Conservation (phyloP, 345 rosid species). For the Punica granatum region DNA sequence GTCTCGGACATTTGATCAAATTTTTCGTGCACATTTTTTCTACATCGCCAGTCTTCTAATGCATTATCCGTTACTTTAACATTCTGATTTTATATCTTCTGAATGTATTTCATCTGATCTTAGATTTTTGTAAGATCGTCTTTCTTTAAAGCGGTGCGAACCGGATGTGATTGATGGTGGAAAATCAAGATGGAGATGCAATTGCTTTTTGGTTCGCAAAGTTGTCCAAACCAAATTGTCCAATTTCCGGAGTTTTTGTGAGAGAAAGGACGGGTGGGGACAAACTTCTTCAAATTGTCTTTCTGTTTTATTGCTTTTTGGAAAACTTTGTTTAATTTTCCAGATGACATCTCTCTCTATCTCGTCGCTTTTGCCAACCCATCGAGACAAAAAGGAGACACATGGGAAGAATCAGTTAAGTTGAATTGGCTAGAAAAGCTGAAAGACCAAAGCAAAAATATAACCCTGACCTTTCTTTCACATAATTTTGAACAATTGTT, state of each 20-base stretch:
- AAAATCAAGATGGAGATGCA: neutral
- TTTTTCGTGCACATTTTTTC: too few species aligned
- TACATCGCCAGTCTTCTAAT: too few species aligned
- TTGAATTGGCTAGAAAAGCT: neutral
- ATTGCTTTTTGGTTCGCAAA: neutral
- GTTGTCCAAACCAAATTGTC: too few species aligned
- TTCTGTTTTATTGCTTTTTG: neutral
- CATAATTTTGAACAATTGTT: too few species aligned
- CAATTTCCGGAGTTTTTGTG: neutral
- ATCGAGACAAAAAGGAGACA: neutral
- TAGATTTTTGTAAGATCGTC: too few species aligned
- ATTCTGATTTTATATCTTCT: too few species aligned
- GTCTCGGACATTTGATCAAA: too few species aligned
- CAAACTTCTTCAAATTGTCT: neutral
- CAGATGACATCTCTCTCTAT: neutral
- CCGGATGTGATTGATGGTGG: neutral
- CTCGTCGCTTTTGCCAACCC: neutral
- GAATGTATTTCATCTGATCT: too few species aligned
- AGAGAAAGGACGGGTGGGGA: neutral
- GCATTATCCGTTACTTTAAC: too few species aligned
- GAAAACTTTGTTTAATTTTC: neutral
- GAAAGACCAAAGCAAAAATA: neutral
- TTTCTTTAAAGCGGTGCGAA: too few species aligned
- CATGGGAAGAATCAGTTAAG: neutral
- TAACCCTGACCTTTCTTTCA: too few species aligned